A percentile compares a stretch with the other conserved stretches of the same genome.
Conservation (phyloP, 495 filamentous ascomycete species). For the Trichoderma orchidacearum region DNA sequence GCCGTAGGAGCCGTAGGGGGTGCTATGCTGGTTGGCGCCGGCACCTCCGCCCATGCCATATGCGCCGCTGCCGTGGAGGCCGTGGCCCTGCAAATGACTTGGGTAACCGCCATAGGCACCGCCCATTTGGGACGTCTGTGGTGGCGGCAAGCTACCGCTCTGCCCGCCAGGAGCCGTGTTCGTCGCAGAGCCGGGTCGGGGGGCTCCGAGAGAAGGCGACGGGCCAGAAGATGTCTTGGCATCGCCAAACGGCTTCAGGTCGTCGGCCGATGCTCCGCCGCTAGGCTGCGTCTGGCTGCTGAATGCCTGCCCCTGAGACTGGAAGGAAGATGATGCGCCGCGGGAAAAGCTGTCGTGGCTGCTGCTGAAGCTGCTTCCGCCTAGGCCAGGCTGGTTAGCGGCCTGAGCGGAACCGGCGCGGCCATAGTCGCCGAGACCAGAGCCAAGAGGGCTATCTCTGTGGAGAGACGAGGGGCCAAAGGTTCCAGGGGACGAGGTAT, state of each 20-base stretch:
- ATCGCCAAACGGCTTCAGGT: constrained; percentile 61
- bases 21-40: constrained; percentile 50
- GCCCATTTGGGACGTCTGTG: constrained; percentile 43
- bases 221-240: constrained; percentile 60
- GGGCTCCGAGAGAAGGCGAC: constrained; percentile 71
- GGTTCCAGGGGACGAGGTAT: constrained; percentile 61
- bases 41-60: constrained; percentile 56
- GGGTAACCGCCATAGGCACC: constrained; percentile 64
- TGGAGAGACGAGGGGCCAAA: constrained; percentile 61
- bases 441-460: constrained; percentile 45
- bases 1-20: constrained; percentile 41
- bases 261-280: constrained; percentile 33
- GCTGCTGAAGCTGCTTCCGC: constrained; percentile 49
- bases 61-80: constrained; percentile 41
- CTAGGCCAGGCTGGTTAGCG: constrained; percentile 50
- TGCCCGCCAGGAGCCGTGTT: constrained; percentile 52
- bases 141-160: constrained; percentile 57
- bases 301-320: constrained; percentile 54
- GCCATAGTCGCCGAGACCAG: constrained; percentile 54
- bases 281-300: constrained; percentile 46
- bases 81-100: constrained; percentile 50
- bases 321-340: constrained; percentile 40
- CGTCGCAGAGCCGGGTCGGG: constrained; percentile 74
- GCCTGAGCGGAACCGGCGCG: constrained; percentile 64
- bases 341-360: constrained; percentile 73